Percentiles rank a stretch among this genome's conserved stretches.
Conservation (phyloP, 1,284 basidiomycete species). For the Marasmius tenuissimus region DNA sequence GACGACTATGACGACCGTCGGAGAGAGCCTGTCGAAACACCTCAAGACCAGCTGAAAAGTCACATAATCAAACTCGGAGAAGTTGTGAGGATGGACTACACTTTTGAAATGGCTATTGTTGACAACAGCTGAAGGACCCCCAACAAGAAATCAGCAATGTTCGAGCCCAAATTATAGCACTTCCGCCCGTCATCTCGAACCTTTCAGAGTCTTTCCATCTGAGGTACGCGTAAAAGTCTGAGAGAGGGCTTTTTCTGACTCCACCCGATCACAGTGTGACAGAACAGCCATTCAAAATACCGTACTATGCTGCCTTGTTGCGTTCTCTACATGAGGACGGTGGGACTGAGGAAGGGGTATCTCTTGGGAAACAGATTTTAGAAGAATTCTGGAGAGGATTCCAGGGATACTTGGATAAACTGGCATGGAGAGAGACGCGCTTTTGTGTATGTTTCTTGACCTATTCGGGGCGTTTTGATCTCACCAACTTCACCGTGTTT, state of each 20-base stretch:
- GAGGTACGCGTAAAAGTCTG: constrained; percentile 46
- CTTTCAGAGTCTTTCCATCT: constrained; percentile 76
- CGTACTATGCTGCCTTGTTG: constrained; percentile 84
- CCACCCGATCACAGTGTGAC: constrained; percentile 48
- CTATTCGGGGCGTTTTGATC: neutral
- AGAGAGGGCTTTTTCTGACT: neutral
- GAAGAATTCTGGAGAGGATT: constrained; percentile 90
- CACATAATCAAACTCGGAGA: constrained; percentile 78
- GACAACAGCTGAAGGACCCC: constrained; percentile 50
- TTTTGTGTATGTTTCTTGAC: constrained; percentile 64
- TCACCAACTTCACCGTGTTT: neutral
- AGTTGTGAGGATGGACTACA: constrained; percentile 56
- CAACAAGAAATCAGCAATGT: constrained; percentile 68
- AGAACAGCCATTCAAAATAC: constrained; percentile 91
- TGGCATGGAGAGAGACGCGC: constrained; percentile 86
- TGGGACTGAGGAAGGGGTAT: constrained; percentile 39
- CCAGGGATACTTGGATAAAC: constrained; percentile 80
- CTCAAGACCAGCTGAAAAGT: constrained; percentile 69
- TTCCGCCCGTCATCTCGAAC: constrained; percentile 57
- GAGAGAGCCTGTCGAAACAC: constrained; percentile 63
- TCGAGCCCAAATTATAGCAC: constrained; percentile 63
- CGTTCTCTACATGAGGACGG: constrained; percentile 62
- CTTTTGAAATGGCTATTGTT: constrained; percentile 16
- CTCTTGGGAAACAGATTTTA: constrained; percentile 74
- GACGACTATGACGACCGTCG: constrained; percentile 69